Base-by-base conservation (phyloP, 2,329 filamentous ascomycete species). In the Penicillium janthinellum region DNA sequence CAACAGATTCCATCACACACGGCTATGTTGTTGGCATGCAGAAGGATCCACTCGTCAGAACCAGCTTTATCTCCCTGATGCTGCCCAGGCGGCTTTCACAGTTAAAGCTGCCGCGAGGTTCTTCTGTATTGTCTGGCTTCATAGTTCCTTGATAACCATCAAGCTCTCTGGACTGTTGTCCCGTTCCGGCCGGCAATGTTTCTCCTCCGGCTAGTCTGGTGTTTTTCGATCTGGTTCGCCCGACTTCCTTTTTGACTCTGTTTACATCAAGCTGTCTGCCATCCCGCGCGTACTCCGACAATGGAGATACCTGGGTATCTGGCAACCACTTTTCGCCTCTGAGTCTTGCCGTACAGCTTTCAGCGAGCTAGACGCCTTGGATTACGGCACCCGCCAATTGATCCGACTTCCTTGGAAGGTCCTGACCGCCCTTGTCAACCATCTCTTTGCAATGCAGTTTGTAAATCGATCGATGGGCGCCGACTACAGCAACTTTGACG, bases 391-490 rank as follows among this genome's bases (percentile, higher is more conserved):
- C 75, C 75, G 77, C 83, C 81, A 41, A 82, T 60, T 59, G 79
- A 81, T 78, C 77, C 79, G 74, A 78, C 82, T 80, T 79, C 75
- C 57, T 65, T 50, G 55, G 56, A 71, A 75, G 69, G 75, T 79
- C 82, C 82, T 78, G 84, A 85, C 84, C 86, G 85, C 81, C 83
- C 85, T 84, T 81, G 85, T 89, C 76, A 90, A 83, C 87, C 82
- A 83, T 84, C 84, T 84, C 81, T 81, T 79, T 78, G 71, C 75
- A 78, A 76, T 78, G 81, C 70, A 81, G 73, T 79, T 78, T 81
- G 75, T 70, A 75, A 75, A 78, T 82, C 73, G 71, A 82, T 81
- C 69, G 82, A 79, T 82, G 83, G 85, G 81, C 85, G 83, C 84
- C 79, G 83, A 83, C 76, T 73, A 68, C 67, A 64, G 61, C 67